Conservation (phyloP, 257 asterid genomes). For the Osmanthus fragrans region DNA sequence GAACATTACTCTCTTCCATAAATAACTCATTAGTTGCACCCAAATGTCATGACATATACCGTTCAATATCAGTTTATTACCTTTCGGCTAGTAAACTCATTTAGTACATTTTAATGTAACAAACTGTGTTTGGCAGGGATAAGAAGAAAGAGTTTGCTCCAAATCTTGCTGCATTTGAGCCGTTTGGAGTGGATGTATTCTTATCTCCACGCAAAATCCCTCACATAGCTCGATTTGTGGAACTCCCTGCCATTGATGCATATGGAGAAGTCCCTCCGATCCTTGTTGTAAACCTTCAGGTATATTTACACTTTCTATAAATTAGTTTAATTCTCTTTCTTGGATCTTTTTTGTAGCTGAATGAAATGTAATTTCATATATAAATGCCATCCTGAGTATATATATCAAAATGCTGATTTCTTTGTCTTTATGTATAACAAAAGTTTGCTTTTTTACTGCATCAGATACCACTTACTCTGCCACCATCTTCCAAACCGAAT, state of each 20-base stretch:
- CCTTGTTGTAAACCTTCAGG: constrained; percentile 96
- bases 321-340: neutral
- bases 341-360: neutral
- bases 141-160: constrained; percentile 82
- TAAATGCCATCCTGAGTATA: neutral
- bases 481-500: constrained; percentile 70
- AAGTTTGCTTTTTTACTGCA: constrained; percentile 11
- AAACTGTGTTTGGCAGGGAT: constrained; percentile 58
- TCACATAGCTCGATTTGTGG: constrained; percentile 83
- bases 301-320: constrained; percentile 20
- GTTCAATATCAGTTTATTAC: neutral
- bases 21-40: neutral
- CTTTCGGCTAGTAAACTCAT: neutral
- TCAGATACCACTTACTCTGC: constrained; percentile 91
- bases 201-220: constrained; percentile 76
- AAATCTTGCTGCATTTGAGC: constrained; percentile 68
- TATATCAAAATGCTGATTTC: constrained; percentile 1
- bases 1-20: neutral
- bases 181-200: constrained; percentile 88
- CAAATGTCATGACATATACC: neutral
- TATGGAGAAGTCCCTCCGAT: constrained; percentile 67
- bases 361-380: neutral
- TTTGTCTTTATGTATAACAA: neutral
- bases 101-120: neutral
- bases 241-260: constrained; percentile 72